Conservation (phyloP, 345 rosid species). For the Boechera stricta region DNA sequence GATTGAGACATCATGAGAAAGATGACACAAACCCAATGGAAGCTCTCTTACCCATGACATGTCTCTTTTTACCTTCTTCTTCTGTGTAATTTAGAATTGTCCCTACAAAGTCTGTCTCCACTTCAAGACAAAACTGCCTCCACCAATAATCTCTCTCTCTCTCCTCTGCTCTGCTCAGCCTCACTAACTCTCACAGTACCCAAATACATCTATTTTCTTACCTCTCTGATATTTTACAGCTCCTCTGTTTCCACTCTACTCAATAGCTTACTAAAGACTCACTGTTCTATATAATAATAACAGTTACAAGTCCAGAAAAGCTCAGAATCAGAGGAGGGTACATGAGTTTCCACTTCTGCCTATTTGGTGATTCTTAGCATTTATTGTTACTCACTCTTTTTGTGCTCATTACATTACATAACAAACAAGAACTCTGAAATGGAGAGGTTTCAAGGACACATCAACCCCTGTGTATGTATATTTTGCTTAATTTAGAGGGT, state of each 20-base stretch:
- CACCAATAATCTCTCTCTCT: constrained; percentile 34
- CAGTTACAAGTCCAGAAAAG: constrained; percentile 41
- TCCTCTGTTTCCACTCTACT: constrained; percentile 38
- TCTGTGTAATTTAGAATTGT: constrained; percentile 43
- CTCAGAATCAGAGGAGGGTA: constrained; percentile 48
- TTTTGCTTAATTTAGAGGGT: constrained; percentile 43
- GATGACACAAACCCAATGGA: constrained; percentile 43
- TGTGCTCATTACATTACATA: constrained; percentile 46
- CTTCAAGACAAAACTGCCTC: constrained; percentile 40
- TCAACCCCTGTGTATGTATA: constrained; percentile 66
- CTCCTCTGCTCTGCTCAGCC: constrained; percentile 41
- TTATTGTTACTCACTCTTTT: constrained; percentile 48
- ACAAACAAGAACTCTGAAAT: constrained; percentile 53
- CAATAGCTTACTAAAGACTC: constrained; percentile 35
- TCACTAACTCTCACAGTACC: constrained; percentile 44
- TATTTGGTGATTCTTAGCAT: constrained; percentile 56
- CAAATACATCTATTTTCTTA: constrained; percentile 31
- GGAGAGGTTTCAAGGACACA: constrained; percentile 81
- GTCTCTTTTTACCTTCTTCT: constrained; percentile 45
- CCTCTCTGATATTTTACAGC: constrained; percentile 30
- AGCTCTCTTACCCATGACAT: constrained; percentile 44
- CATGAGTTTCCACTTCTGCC: constrained; percentile 42
- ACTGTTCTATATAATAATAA: constrained; percentile 45
- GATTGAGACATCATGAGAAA: constrained; percentile 48
- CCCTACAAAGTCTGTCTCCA: constrained; percentile 43